Evolutionary conservation across 192 early-diverging fungal species (phyloP).

Genomic region (Coemansia reversa): DNA sequence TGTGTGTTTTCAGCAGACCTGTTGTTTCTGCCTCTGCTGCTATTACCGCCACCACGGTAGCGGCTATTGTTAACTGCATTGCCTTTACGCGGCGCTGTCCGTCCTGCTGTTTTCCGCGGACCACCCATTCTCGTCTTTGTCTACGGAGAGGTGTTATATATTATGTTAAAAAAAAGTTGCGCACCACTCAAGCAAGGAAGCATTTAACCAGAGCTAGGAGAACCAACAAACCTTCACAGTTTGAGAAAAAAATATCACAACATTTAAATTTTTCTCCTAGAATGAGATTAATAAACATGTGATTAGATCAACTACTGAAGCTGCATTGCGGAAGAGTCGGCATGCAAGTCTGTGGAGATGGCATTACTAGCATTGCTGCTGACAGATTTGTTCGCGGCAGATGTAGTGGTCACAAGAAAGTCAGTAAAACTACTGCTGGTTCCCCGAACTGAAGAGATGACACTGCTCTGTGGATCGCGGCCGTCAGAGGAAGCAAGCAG

Average conservation of each 20-base stretch:
- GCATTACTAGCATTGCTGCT: constrained; percentile 2
- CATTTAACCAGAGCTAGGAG: background rate
- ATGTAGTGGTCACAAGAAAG: constrained; percentile 27
- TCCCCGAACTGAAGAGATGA: constrained; percentile 17
- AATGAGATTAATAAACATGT: background rate
- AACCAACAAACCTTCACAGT: background rate
- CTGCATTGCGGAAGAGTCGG: background rate
- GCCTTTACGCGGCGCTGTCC: constrained; percentile 14
- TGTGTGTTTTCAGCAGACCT: background rate
- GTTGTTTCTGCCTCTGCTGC: background rate
- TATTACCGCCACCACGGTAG: background rate
- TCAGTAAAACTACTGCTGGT: constrained; percentile 21
- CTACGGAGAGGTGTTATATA: no score
- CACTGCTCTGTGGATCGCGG: constrained; percentile 11
- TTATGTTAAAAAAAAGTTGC: no score
- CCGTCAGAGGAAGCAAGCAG: constrained; percentile 35
- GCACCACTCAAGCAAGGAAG: background rate
- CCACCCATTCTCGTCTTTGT: constrained; percentile 13
- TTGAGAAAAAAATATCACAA: background rate
- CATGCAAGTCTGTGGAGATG: no score
- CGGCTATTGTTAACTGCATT: background rate
- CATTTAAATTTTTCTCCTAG: constrained; percentile 1
- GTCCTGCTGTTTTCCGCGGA: constrained; percentile 17
- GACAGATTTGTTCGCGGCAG: constrained; percentile 2
- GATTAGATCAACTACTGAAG: background rate